A percentile compares a stretch with the other conserved stretches of the same genome.
Conservation (phyloP, 2,329 filamentous ascomycete species). For the Hypoxylon sp. region DNA sequence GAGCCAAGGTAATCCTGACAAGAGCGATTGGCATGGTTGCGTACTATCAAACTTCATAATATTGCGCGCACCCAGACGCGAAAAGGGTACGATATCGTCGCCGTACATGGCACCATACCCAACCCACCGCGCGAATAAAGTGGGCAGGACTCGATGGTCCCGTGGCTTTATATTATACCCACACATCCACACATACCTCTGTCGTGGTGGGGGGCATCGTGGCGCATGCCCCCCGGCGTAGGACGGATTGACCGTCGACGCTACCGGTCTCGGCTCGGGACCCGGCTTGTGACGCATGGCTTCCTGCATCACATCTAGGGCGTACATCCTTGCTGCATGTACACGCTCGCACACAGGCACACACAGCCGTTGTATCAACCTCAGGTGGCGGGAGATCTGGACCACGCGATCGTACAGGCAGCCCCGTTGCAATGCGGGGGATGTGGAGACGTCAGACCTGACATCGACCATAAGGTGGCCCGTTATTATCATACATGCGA, state of each 20-base stretch:
- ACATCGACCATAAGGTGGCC: slow-evolving; percentile 7
- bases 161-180: slow-evolving; percentile 37
- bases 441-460: slow-evolving; percentile 33
- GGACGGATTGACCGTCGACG: slow-evolving; percentile 25
- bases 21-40: slow-evolving; percentile 28
- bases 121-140: slow-evolving; percentile 30
- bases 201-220: slow-evolving; percentile 18
- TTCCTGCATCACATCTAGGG: slow-evolving; percentile 36
- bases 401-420: slow-evolving; percentile 35
- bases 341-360: slow-evolving; percentile 3
- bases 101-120: slow-evolving; percentile 29
- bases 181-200: slow-evolving; percentile 24
- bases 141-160: slow-evolving; percentile 13
- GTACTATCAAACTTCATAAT: slow-evolving; percentile 33
- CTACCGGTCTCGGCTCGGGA: slow-evolving; percentile 32
- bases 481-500: too few species aligned
- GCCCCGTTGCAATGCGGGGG: slow-evolving; percentile 33
- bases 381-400: slow-evolving; percentile 23
- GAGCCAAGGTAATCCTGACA: slow-evolving; percentile 8
- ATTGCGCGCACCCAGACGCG: slow-evolving; percentile 18
- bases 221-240: slow-evolving; percentile 36
- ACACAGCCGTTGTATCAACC: slow-evolving; percentile 8
- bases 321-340: slow-evolving; percentile 27
- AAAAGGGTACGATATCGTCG: slow-evolving; percentile 14
- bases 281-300: slow-evolving; percentile 38